Base-by-base conservation (phyloP, 306 rosid genomes). In the Quercus parvula region DNA sequence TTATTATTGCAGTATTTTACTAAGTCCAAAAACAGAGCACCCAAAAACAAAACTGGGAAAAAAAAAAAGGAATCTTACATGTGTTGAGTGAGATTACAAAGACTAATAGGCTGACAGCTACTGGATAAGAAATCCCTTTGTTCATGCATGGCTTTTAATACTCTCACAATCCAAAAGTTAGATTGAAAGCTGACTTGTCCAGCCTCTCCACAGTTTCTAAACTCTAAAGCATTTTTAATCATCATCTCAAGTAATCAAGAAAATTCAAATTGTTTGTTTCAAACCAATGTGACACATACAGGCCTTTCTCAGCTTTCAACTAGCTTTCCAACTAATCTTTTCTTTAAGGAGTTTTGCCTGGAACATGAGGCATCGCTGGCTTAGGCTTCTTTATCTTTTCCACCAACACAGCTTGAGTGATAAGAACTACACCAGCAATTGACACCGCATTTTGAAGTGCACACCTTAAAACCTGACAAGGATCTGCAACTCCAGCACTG, bases 381-480 rank as follows among this genome's bases (percentile, higher is more conserved):
- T 86, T 82, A 56, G 88, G 86, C 81, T 78, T 74, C 88, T 82
- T 91, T 66, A 72, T 82, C 85, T 92, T 91, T 62, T 91, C 97
- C 76, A 93, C 96, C 85, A 95, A 56, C 70, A 95, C 76, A 30
- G 99, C 99, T 88, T 95, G 90, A 73, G 97, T 91, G 46, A 96
- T 89, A 81, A 95, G 86, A 85, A 93, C 76, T 77, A 95, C 14
- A 14, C 98, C 94, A 46, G 98, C 92, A 81, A 95, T 82, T 13
- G 98, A 92, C 79, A 82, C 94, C 5, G 97, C 97, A 85, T 80
- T 91, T 83, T 92, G 96, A 83, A 93, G 96, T 71, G 99, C 99
- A 76, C 97, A 92, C 75, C 96, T 92, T 25, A 94, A 80, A 82
- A 95, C 97, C 51, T 89, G 90, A 84, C 97, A 85, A 68, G 99